phyloP scores from a whole-genome alignment of 208 protist species.

The Trypanosoma melophagium region DNA sequence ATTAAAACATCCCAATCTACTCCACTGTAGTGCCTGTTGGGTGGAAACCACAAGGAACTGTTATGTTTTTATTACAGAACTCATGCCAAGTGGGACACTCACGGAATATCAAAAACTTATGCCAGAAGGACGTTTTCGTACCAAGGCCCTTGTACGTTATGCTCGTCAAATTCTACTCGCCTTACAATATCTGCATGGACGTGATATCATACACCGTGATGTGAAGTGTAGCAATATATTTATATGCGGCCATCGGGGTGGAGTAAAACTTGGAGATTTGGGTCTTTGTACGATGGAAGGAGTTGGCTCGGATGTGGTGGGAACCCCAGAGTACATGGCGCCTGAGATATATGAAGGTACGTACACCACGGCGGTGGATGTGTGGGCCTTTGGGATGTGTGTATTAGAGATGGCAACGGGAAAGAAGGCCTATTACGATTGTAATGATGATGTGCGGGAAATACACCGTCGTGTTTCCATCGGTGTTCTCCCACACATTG shows the following conservation, averaged over 20 bases:
- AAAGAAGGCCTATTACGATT: constrained; percentile 25
- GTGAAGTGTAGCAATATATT: constrained; percentile 70
- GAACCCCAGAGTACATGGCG: constrained; percentile 93
- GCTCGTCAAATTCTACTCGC: constrained; percentile 84
- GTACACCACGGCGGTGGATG: constrained; percentile 80
- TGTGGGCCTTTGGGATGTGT: constrained; percentile 92
- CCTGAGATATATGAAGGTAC: constrained; percentile 90
- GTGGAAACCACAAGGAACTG: constrained; percentile 15
- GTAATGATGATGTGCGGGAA: neutral
- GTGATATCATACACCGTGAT: constrained; percentile 32
- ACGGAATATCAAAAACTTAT: constrained; percentile 48
- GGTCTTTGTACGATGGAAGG: constrained; percentile 59
- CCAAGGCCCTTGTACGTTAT: constrained; percentile 68
- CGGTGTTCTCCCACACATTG: too few species aligned
- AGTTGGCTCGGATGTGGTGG: too few species aligned
- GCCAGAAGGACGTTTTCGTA: neutral
- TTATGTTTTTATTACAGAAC: constrained; percentile 35
- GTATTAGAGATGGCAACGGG: constrained; percentile 88
- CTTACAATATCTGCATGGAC: constrained; percentile 85
- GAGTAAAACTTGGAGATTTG: constrained; percentile 37
- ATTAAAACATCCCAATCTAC: constrained; percentile 23
- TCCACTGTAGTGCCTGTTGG: constrained; percentile 26
- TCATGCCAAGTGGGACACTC: constrained; percentile 63
- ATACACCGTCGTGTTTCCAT: too few species aligned
- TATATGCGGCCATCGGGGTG: constrained; percentile 44